phyloP scores from a whole-genome alignment of 306 rosid genomes.

The Aeschynomene evenia region DNA sequence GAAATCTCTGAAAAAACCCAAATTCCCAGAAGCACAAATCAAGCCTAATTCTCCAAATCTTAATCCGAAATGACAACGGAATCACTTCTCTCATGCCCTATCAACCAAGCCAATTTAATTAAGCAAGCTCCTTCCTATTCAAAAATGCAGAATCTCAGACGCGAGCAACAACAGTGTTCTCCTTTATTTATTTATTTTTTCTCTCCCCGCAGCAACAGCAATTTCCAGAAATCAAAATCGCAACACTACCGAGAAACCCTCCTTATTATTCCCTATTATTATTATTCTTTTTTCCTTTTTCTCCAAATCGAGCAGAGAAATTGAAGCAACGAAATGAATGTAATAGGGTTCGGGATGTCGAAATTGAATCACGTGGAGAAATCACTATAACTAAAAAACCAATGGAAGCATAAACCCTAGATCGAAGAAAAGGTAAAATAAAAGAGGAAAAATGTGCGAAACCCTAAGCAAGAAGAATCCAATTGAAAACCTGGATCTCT shows the following conservation, averaged over 20 bases:
- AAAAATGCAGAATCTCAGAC: slow-evolving; percentile 19
- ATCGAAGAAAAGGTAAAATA: slow-evolving; percentile 41
- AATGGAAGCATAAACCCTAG: slow-evolving; percentile 56
- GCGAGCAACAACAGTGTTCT: not conserved
- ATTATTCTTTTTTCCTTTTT: too few relatives aligned
- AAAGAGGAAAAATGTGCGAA: slow-evolving; percentile 21
- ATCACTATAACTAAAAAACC: slow-evolving; percentile 1
- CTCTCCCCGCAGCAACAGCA: not conserved
- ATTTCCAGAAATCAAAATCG: slow-evolving; percentile 17
- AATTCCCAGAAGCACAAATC: slow-evolving; percentile 28
- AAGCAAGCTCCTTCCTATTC: not conserved
- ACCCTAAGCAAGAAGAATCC: slow-evolving; percentile 47
- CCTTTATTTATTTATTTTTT: not conserved
- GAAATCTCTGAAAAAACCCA: slow-evolving; percentile 22
- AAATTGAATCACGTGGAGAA: not conserved
- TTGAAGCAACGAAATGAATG: slow-evolving; percentile 2
- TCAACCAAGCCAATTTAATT: not conserved
- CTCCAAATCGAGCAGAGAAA: slow-evolving; percentile 17
- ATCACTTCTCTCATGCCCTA: slow-evolving; percentile 38
- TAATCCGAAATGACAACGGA: slow-evolving; percentile 30
- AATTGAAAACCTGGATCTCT: slow-evolving; percentile 67
- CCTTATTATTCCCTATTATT: not conserved
- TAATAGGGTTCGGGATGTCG: slow-evolving; percentile 1
- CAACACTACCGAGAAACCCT: slow-evolving; percentile 13
- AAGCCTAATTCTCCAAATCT: slow-evolving; percentile 41